phyloP scores from a whole-genome alignment of 2,329 filamentous ascomycete genomes.

The Nigrospora sphaerica region DNA sequence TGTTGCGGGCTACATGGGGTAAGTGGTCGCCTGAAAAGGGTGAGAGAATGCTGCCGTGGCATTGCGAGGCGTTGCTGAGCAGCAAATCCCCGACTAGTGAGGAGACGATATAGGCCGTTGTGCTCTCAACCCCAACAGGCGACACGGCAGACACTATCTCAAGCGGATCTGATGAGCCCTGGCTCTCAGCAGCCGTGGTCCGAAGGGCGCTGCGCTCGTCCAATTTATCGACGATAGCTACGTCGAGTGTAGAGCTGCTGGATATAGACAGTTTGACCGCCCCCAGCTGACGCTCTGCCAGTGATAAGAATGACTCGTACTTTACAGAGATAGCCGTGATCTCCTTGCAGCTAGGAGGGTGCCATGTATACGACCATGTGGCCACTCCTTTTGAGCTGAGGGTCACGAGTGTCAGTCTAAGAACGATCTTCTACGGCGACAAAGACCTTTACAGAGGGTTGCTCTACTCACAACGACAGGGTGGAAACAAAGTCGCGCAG shows the following conservation, averaged over 20 bases:
- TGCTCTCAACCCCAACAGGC: not conserved
- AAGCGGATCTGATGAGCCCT: not conserved
- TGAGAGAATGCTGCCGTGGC: not conserved
- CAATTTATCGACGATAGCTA: not conserved
- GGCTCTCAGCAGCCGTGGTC: not conserved
- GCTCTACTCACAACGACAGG: not conserved
- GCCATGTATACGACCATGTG: not conserved
- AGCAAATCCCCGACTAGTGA: not conserved
- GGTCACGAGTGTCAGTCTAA: not conserved
- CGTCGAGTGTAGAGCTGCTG: not conserved
- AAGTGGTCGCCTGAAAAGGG: not conserved
- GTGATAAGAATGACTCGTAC: not conserved
- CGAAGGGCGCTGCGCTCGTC: not conserved
- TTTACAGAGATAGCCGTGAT: not conserved
- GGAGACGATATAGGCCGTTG: not conserved
- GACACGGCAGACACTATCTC: not conserved
- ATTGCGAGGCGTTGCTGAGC: not conserved
- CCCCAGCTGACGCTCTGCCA: not conserved
- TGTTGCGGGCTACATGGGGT: not conserved
- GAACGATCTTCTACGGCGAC: not conserved
- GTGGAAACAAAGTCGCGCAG: not conserved
- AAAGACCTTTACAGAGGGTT: not conserved
- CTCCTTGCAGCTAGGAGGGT: not conserved
- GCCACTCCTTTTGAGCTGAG: not conserved
- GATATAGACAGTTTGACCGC: not conserved